Evolutionary conservation across 495 filamentous ascomycete genomes (phyloP), one percentile per base, ranked within the genome.

Genomic region (Bathelium albidoporum): DNA sequence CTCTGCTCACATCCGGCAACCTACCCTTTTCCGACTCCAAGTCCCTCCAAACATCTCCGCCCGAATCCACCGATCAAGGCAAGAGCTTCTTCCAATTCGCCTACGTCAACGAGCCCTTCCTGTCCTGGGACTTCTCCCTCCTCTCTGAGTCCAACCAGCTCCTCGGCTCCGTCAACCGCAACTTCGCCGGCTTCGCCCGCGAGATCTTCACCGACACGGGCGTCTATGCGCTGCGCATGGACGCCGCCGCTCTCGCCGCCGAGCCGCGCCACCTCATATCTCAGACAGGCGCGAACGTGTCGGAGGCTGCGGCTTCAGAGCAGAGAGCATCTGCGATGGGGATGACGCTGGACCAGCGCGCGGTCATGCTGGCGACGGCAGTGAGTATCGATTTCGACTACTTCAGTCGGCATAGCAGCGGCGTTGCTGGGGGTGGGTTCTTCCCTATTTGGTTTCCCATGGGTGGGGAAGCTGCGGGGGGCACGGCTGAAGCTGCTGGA

Each of bases 361-460:
- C 86, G 0, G 80, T 88, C 28, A 88, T 88, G 85, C 76, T 89
- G 32, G 86, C 86, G 20, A 87, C 85, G 1, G 86, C 86, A 20
- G 85, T 88, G 20, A 86, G 80, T 58, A 76, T 89, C 59, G 86
- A 89, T 71, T 89, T 88, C 63, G 86, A 89, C 70, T 89, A 88
- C 69, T 89, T 89, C 73, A 87, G 83, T 65, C 78, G 85, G 2
- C 79, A 85, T 61, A 83, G 80, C 53, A 70, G 75, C 5, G 62
- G 76, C 11, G 78, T 80, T 20, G 66, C 64, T 28, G 78, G 77
- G 2, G 72, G 77, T 29, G 78, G 81, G 0, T 81, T 84, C 62
- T 79, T 85, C 74, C 86, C 85, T 0, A 49, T 87, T 20, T 85
- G 80, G 81, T 77, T 85, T 61, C 81, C 80, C 0, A 69, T 73